Conservation (phyloP, 257 asterid species). For the Nicotiana knightiana region DNA sequence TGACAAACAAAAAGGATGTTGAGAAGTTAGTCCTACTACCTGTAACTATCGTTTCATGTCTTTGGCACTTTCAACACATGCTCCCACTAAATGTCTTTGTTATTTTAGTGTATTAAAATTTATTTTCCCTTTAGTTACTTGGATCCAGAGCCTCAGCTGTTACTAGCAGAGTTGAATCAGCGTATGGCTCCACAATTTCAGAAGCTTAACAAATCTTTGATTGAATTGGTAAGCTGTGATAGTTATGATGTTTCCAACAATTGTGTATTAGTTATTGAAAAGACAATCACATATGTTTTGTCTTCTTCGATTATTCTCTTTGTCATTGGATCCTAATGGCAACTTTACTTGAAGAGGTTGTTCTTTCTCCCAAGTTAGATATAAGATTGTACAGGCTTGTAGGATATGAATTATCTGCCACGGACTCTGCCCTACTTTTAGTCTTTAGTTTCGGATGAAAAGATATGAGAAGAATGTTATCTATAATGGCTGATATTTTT, state of each 20-base stretch:
- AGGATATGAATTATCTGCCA: neutral
- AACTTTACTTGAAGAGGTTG: neutral
- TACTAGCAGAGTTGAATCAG: constrained; percentile 77
- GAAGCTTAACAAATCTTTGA: constrained; percentile 76
- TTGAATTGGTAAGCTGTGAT: constrained; percentile 61
- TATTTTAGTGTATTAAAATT: constrained; percentile 6
- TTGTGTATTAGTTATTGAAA: neutral
- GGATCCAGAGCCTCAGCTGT: constrained; percentile 72
- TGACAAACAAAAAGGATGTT: constrained; percentile 79
- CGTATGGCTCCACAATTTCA: constrained; percentile 88
- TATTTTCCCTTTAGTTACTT: constrained; percentile 47
- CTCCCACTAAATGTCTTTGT: neutral
- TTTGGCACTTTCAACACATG: neutral
- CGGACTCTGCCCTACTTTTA: neutral
- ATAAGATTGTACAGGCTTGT: neutral
- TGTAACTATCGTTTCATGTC: neutral
- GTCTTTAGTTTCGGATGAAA: neutral
- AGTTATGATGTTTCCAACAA: neutral
- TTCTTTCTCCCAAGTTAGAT: neutral
- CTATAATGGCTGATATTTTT: neutral
- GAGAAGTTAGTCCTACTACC: constrained; percentile 59
- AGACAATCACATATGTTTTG: neutral
- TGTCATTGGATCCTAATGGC: neutral
- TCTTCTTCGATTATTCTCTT: neutral
- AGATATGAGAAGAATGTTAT: neutral